phyloP scores from a whole-genome alignment of 352 stramenopile species.

The Phytophthora macrochlamydospora region DNA sequence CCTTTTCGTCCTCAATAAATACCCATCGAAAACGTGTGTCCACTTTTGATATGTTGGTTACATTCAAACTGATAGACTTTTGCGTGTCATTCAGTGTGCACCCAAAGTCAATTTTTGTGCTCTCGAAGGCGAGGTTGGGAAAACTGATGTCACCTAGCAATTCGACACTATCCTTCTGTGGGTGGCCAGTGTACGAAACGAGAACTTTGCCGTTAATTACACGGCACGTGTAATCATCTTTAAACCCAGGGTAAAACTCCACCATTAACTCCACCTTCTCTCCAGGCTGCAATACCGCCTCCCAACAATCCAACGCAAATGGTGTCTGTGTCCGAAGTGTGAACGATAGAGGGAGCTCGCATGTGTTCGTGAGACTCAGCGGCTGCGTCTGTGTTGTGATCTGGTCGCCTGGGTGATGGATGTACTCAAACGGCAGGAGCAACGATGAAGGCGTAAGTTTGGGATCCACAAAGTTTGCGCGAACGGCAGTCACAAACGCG shows the following conservation, averaged over 20 bases:
- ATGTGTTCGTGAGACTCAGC: slow-evolving; percentile 88
- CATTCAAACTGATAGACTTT: slow-evolving; percentile 81
- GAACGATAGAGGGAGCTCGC: slow-evolving; percentile 90
- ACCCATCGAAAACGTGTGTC: slow-evolving; percentile 91
- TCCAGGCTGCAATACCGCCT: slow-evolving; percentile 83
- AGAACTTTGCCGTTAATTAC: slow-evolving; percentile 86
- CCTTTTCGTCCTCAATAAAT: slow-evolving; percentile 94
- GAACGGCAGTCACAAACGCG: slow-evolving; percentile 89
- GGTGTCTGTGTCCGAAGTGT: slow-evolving; percentile 89
- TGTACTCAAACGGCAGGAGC: slow-evolving; percentile 88
- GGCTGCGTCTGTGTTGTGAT: slow-evolving; percentile 72
- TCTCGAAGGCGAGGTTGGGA: slow-evolving; percentile 94
- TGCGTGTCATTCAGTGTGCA: slow-evolving; percentile 96
- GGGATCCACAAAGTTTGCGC: slow-evolving; percentile 91
- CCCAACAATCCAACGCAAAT: slow-evolving; percentile 93
- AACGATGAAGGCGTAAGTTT: slow-evolving; percentile 77
- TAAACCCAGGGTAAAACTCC: slow-evolving; percentile 94
- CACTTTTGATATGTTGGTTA: slow-evolving; percentile 93
- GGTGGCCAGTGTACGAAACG: slow-evolving; percentile 88
- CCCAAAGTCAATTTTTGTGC: slow-evolving; percentile 91
- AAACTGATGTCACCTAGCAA: slow-evolving; percentile 94
- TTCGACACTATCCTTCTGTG: slow-evolving; percentile 90
- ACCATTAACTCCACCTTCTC: slow-evolving; percentile 86
- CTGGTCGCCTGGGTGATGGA: slow-evolving; percentile 74
- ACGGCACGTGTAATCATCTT: slow-evolving; percentile 90